Base-by-base conservation (phyloP, 2,329 filamentous ascomycete species). In the Remersonia thermophila region DNA sequence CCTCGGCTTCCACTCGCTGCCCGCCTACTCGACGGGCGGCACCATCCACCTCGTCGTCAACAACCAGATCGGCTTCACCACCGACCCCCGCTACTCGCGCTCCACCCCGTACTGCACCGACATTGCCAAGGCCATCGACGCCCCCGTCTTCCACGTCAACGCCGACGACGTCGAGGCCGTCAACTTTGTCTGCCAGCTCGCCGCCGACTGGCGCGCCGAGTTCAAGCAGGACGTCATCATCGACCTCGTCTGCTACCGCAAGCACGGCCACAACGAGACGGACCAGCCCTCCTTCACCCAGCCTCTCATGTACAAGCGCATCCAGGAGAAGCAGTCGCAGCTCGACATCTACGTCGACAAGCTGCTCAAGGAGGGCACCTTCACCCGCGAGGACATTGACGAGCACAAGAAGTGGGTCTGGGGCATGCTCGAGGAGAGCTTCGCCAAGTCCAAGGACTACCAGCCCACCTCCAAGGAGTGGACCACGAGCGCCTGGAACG, bases 361-460 rank as follows among this genome's bases (percentile, higher is more conserved):
- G 69, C 78, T 98, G 36, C 69, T 95, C 30, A 71, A 85, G 44
- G 87, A 95, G 55, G 85, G 87, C 51, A 93, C 83, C 36, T 98
- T 98, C 66, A 94, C 84, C 49, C 89, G 94, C 66, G 87, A 91
- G 53, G 91, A 98, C 56, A 81, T 98, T 42, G 89, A 98, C 40
- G 91, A 98, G 70, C 91, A 98, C 72, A 94, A 93, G 73, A 83
- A 93, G 60, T 98, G 91, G 91, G 91, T 96, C 41, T 98, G 89
- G 91, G 83, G 83, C 44, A 96, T 96, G 87, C 72, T 98, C 39
- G 89, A 94, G 55, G 89, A 96, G 61, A 95, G 86, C 65, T 98
- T 96, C 62, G 73, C 85, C 53, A 86, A 89, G 63, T 94, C 87
- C 63, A 96, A 93, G 65, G 89, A 98, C 54, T 98, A 98, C 64